Base-by-base conservation (phyloP, 78 protist genomes). In the Dictyostelium firmibasis region DNA sequence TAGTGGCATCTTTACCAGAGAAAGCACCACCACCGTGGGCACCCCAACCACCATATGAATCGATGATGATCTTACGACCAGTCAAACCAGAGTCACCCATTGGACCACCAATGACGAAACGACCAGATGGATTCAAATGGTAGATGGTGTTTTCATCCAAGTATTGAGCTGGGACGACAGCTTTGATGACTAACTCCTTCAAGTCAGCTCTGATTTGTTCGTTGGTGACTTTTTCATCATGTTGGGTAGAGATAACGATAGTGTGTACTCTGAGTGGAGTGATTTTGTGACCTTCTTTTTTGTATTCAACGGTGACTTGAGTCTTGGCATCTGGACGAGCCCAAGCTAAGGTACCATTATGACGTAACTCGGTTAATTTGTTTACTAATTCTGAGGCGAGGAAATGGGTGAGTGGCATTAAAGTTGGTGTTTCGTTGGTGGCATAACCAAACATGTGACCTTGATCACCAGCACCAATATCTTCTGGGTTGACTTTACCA, bases 11-110 rank as follows among this genome's bases (percentile, higher is more conserved):
- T 98, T 99, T 99, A 81, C 99, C 99, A 31, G 99, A 99, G 99
- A 99, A 99, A 78, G 99, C 99, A 79, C 99, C 99, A 36, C 99
- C 99, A 25, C 99, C 99, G 98, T 99, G 99, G 23, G 99, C 99
- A 64, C 99, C 99, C 99, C 99, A 99, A 81, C 99, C 99, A 41
- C 99, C 99, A 64, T 64, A 64, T 25, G 99, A 97, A 96, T 99
- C 99, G 47, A 99, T 98, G 93, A 99, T 99, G 93, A 99, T 99
- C 99, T 99, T 99, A 83, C 99, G 97, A 91, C 99, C 99, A 16
- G 99, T 99, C 27, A 99, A 97, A 62, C 99, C 99, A 53, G 99
- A 99, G 53, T 99, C 99, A 78, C 99, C 99, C 91, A 98, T 98
- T 78, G 99, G 99, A 25, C 99, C 99, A 18, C 99, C 99, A 83